phyloP scores from a whole-genome alignment of 23 red algal species.

The Gracilaria domingensis region DNA sequence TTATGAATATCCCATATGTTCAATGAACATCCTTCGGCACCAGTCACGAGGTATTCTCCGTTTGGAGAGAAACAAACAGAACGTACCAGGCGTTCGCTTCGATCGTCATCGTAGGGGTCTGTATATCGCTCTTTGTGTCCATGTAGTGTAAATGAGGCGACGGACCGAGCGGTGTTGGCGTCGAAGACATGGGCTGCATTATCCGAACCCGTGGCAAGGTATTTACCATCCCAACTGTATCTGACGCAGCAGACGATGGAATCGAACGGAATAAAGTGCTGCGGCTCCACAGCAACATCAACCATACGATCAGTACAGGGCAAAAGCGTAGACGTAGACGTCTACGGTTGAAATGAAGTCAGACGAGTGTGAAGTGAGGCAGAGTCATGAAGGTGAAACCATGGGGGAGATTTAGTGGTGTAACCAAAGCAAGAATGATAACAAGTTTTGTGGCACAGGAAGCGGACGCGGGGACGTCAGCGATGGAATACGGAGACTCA shows the following conservation, averaged over 20 bases:
- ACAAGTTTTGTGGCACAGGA: too few relatives aligned
- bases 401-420: not conserved
- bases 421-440: too few relatives aligned
- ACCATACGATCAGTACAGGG: not conserved
- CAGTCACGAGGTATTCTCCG: constrained; percentile 81
- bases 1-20: constrained; percentile 84
- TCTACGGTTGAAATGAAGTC: too few relatives aligned
- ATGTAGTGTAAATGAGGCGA: not conserved
- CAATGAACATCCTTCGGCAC: constrained; percentile 81
- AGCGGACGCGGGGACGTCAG: too few relatives aligned
- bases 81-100: not conserved
- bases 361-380: too few relatives aligned
- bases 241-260: not conserved
- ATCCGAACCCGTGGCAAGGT: not conserved
- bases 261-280: not conserved
- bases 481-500: too few relatives aligned
- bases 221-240: not conserved
- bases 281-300: not conserved
- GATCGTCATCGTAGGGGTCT: not conserved
- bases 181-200: constrained; percentile 7
- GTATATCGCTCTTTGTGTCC: not conserved
- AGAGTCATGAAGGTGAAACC: not conserved
- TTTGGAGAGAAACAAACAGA: constrained; percentile 9
- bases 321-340: too few relatives aligned
- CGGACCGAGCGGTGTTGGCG: not conserved